Base-by-base conservation (phyloP, 2,329 filamentous ascomycete species). In the Calycina herbarum region DNA sequence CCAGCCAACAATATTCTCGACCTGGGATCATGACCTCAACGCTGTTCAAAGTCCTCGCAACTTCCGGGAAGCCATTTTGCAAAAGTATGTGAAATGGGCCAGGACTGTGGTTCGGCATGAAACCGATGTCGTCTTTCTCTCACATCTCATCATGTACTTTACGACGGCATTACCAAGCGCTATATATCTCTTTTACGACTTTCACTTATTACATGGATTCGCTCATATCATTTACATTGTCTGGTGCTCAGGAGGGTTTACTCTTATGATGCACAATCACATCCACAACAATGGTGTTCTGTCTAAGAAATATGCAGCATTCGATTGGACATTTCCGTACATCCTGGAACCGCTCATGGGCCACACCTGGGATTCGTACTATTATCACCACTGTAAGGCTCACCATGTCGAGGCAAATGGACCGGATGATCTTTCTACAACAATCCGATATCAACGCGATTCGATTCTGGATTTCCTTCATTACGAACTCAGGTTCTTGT, bases 331-430 rank as follows among this genome's bases (percentile, higher is more conserved):
- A 1, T 94, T 93, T 71, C 91, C 91, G 0, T 94, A 93, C 74
- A 76, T 94, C 51, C 80, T 86, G 11, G 89, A 93, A 70, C 91
- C 91, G 0, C 78, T 94, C 64, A 90, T 93, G 85, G 91, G 91
- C 11, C 91, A 94, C 73, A 93, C 91, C 0, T 93, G 90, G 90
- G 92, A 94, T 78, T 89, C 88, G 1, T 94, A 94, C 78, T 94
- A 85, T 76, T 94, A 93, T 74, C 91, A 94, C 74, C 91, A 94
- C 73, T 90, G 94, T 74, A 94, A 94, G 80, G 90, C 93, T 74
- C 91, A 94, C 74, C 91, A 94, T 70, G 87, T 94, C 64, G 91
- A 94, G 78, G 89, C 87, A 68, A 94, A 94, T 72, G 91, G 91
- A 0, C 90, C 90, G 0, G 83, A 89, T 58, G 91, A 94, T 73